Base-by-base conservation (phyloP, 2,329 filamentous ascomycete genomes). In the Penicillium sclerotiorum region DNA sequence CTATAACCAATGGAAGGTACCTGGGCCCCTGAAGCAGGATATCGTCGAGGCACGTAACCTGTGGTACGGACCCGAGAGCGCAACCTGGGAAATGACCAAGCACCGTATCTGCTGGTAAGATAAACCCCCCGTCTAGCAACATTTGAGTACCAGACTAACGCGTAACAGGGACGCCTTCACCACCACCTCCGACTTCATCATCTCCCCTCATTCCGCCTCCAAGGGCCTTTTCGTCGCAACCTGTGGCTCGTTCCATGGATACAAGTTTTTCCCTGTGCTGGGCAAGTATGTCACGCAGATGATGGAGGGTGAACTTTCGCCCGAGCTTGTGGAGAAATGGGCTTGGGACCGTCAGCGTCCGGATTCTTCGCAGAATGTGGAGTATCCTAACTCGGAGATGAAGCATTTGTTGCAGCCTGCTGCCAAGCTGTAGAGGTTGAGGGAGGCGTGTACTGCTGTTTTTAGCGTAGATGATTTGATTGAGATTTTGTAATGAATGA, bases 91-190 rank as follows among this genome's bases (percentile, higher is more conserved):
- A 54, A 78, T 84, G 67, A 78, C 79, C 48, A 81, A 85, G 61
- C 79, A 85, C 61, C 77, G 85, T 5, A 82, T 87, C 50, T 87
- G 84, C 77, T 88, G 85, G 84, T 86, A 66, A 66, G 79, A 70
- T 18, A 5, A 13, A 18, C 17, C 35, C 27, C 21, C 20, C 41
- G 15, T 23, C 39, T 22, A 13, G 23, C 42, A 38, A 20, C 13
- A 6, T 11, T 15, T 13, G 3, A 12, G 11, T 38, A 36, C 35
- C 22, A 15, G 48, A 39, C 27, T 56, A 45, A 53, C 47, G 45
- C 4, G 28, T 6, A 35, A 5, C 47, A 87, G 84, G 85, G 85
- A 87, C 55, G 84, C 83, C 8, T 81, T 86, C 58, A 85, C 83
- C 0, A 77, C 81, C 2, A 82, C 74, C 60, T 74, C 76, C 18